These are phyloP conservation scores for Thelonectria rubi DNA, from an alignment of 2,329 filamentous ascomycete species.

Conservation along the genomic window DNA sequence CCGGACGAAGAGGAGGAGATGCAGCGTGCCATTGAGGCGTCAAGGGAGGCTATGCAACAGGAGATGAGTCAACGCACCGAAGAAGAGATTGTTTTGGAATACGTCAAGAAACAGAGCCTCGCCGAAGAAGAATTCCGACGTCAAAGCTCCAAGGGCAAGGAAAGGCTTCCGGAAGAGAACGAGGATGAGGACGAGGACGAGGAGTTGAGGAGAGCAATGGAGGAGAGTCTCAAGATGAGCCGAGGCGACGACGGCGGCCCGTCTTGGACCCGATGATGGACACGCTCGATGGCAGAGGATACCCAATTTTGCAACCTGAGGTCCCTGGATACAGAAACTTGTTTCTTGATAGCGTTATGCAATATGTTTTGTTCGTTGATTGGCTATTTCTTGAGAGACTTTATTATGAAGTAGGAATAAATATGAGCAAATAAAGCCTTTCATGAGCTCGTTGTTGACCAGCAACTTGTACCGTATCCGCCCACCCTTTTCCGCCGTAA, in stretches of 20 bases:
- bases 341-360: neutral
- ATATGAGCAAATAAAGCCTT: neutral
- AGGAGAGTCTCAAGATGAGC: slow-evolving; percentile 61
- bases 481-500: no score
- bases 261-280: slow-evolving; percentile 31
- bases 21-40: slow-evolving; percentile 53
- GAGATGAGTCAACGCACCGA: slow-evolving; percentile 61
- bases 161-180: slow-evolving; percentile 42
- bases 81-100: slow-evolving; percentile 77
- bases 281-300: slow-evolving; percentile 12
- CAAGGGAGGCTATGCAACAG: slow-evolving; percentile 51
- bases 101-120: slow-evolving; percentile 78
- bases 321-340: neutral
- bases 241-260: slow-evolving; percentile 41
- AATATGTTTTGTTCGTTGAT: neutral
- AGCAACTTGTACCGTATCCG: neutral
- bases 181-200: slow-evolving; percentile 65
- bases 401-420: neutral
- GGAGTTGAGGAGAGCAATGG: slow-evolving; percentile 63
- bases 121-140: slow-evolving; percentile 68
- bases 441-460: neutral
- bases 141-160: slow-evolving; percentile 48
- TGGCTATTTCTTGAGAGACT: neutral
- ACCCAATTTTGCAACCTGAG: slow-evolving; percentile 14
- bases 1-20: slow-evolving; percentile 48